A percentile compares a stretch with the other conserved stretches of the same genome.
Conservation (phyloP, 345 rosid genomes). For the Clarkia xantiana region DNA sequence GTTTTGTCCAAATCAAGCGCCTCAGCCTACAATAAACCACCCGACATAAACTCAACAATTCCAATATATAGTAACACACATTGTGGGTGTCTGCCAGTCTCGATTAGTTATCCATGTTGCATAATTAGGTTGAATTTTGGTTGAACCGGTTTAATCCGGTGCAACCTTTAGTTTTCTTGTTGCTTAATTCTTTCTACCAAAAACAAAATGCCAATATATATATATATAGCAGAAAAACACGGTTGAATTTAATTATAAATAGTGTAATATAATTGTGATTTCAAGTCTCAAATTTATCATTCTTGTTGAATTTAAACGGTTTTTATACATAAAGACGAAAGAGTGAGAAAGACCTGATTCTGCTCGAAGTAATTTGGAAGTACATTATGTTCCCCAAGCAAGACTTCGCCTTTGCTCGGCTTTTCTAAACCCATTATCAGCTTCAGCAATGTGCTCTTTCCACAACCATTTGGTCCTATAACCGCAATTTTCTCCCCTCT, state of each 20-base stretch:
- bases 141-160: no score
- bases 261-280: no score
- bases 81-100: no score
- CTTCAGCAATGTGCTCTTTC: constrained; percentile 81
- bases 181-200: no score
- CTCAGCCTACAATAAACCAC: constrained; percentile 44
- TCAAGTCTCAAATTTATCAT: neutral
- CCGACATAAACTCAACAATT: neutral
- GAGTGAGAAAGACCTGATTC: constrained; percentile 53
- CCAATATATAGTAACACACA: neutral
- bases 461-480: constrained; percentile 93
- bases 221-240: no score
- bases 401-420: constrained; percentile 52
- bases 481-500: constrained; percentile 84
- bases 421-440: constrained; percentile 73
- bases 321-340: no score
- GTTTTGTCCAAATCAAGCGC: constrained; percentile 86
- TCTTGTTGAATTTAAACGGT: no score
- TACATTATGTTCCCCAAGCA: constrained; percentile 84
- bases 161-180: no score
- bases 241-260: no score
- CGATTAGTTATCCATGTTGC: no score
- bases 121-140: no score
- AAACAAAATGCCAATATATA: no score
- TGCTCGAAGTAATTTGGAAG: constrained; percentile 96